phyloP scores from a whole-genome alignment of 1,284 basidiomycete genomes.

The Ceratobasidium theobromae region DNA sequence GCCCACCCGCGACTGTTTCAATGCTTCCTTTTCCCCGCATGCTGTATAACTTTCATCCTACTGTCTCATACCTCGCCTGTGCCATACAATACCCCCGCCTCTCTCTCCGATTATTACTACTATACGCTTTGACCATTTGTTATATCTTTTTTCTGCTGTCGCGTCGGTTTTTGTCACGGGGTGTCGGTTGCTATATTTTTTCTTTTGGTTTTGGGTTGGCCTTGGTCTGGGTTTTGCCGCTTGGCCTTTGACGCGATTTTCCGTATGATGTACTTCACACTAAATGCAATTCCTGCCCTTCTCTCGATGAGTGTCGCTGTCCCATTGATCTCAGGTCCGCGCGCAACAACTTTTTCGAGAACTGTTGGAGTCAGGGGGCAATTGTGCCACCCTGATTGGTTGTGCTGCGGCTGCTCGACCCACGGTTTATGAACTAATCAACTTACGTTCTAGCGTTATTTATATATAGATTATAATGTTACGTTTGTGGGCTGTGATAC shows the following conservation, averaged over 20 bases:
- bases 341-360: not conserved
- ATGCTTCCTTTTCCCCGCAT: not conserved
- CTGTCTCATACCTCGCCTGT: conserved; percentile 28
- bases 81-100: conserved; percentile 8
- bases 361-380: not conserved
- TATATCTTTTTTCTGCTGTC: not conserved
- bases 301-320: not conserved
- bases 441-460: not conserved
- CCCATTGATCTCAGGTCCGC: not conserved
- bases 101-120: conserved; percentile 5
- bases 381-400: not conserved
- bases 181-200: not conserved
- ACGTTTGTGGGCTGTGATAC: not conserved
- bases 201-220: not conserved
- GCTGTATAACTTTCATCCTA: conserved; percentile 27
- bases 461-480: not conserved
- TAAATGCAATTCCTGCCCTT: not conserved
- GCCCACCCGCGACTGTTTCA: conserved; percentile 1
- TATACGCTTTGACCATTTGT: conserved; percentile 1
- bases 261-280: not conserved
- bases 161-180: not conserved
- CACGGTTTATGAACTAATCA: not conserved
- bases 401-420: not conserved
- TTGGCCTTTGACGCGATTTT: not conserved
- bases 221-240: not conserved